These are phyloP conservation scores for Limonium bicolor DNA, from an alignment of 148 eudicot genomes.

Conservation along the genomic window DNA sequence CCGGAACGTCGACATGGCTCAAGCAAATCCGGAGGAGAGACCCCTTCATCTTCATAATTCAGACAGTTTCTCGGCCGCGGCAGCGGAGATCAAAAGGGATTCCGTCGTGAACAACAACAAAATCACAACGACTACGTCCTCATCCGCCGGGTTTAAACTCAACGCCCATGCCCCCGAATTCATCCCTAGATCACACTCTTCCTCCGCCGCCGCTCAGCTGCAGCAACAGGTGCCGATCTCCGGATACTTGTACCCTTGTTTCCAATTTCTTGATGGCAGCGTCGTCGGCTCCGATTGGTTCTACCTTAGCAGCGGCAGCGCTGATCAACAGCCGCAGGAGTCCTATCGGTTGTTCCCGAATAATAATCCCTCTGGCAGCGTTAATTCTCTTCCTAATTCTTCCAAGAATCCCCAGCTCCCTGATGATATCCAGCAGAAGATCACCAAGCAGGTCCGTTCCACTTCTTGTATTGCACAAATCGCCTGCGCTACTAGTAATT, in stretches of 20 bases:
- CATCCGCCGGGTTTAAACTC: conserved; percentile 30
- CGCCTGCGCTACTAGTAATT: too few relatives aligned
- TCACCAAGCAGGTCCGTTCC: conserved; percentile 85
- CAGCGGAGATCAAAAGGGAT: neutral
- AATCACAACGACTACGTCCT: too few relatives aligned
- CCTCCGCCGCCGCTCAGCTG: too few relatives aligned
- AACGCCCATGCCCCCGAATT: conserved; percentile 82
- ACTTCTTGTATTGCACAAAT: too few relatives aligned
- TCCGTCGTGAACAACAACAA: too few relatives aligned
- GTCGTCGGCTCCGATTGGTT: conserved; percentile 36
- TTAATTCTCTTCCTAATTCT: conserved; percentile 8
- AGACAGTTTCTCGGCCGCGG: too few relatives aligned
- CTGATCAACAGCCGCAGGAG: too few relatives aligned
- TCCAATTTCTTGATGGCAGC: conserved; percentile 31
- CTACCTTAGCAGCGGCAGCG: conserved; percentile 38
- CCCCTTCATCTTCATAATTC: neutral
- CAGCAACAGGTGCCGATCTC: conserved; percentile 31
- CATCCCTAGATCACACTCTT: conserved; percentile 49
- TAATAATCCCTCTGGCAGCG: too few relatives aligned
- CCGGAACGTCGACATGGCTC: neutral
- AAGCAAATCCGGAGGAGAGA: conserved; percentile 6
- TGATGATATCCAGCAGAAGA: conserved; percentile 46
- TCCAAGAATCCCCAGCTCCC: conserved; percentile 27
- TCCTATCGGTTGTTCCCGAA: conserved; percentile 9
- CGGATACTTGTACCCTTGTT: conserved; percentile 50